A percentile compares a stretch with the other conserved stretches of the same genome.
Conservation (phyloP, 192 early-diverging fungal genomes). For the Entomortierella parvispora region DNA sequence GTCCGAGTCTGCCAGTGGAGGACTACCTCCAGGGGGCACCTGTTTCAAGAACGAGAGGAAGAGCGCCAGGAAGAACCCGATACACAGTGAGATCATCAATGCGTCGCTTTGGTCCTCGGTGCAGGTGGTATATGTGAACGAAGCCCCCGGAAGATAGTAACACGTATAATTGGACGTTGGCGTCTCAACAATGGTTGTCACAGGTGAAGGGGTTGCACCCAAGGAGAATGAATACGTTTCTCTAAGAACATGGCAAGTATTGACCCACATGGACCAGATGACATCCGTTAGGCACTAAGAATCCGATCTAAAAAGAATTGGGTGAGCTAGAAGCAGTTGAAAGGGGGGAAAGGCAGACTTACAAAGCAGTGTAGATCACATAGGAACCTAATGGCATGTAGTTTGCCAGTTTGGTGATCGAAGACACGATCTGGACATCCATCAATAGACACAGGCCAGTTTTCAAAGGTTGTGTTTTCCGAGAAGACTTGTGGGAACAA, state of each 20-base stretch:
- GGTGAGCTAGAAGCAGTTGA: neutral
- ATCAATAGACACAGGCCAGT: too few relatives aligned
- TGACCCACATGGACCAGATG: neutral
- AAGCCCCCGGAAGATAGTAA: constrained; percentile 13
- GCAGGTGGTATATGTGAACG: constrained; percentile 27
- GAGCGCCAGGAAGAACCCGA: constrained; percentile 44
- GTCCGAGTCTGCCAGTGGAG: constrained; percentile 19
- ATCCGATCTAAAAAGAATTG: neutral
- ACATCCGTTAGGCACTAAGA: neutral
- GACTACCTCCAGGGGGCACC: constrained; percentile 23
- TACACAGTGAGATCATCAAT: constrained; percentile 19
- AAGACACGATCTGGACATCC: constrained; percentile 41
- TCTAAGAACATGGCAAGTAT: neutral
- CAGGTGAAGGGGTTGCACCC: constrained; percentile 19
- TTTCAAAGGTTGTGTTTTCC: neutral
- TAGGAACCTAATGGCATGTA: constrained; percentile 50
- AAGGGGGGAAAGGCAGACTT: constrained; percentile 5
- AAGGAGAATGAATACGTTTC: constrained; percentile 50
- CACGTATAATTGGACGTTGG: constrained; percentile 31
- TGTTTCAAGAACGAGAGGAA: constrained; percentile 48
- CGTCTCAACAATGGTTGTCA: constrained; percentile 32
- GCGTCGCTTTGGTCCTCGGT: constrained; percentile 30
- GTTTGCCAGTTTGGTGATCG: constrained; percentile 44
- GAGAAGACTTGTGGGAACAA: neutral
- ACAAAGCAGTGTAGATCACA: constrained; percentile 52